Evolutionary conservation across 176 grass and related monocot genomes (phyloP), one percentile per base, ranked within the genome.

Genomic region (Stipa capillata): DNA sequence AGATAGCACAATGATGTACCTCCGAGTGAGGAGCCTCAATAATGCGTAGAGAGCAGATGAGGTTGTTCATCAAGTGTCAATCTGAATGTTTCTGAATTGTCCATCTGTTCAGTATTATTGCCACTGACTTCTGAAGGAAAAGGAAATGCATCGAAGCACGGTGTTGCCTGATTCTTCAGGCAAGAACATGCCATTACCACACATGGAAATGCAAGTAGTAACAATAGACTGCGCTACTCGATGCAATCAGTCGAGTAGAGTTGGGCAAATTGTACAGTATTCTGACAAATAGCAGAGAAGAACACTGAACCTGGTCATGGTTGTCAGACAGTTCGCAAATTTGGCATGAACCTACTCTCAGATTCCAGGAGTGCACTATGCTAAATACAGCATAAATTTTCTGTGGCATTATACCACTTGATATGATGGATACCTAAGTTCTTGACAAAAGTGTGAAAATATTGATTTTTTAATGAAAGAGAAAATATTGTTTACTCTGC

Each of bases 351-450:
- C 23, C 74, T 83, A 50, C 8, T 47, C 65, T 63, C n/a, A 63
- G 27, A 34, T 54, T 58, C 24, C 34, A 65, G 49, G 8, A 65
- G 73, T n/a, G n/a, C 65, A 20, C 35, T 1, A 39, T 51, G 29
- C 18, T 17, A 59, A 66, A 57, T 51, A 27, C 4, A 51, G 41
- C 20, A 58, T 66, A 8, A 10, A 73, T 35, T 34, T 35, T 84
- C 33, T 60, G 48, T 71, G 54, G 35, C 39, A 80, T 83, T 69
- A 53, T 69, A 42, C 52, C 52, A 49, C 41, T 18, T 75, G 81
- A 75, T 52, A 80, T 31, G 82, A 84, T 28, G 15, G 60, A 40
- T 69, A 50, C 69, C 81, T 29, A 84, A 80, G 34, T 68, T 59
- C 31, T 65, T 25, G 23, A 34, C 65, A 72, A 50, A 27, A n/a